These are phyloP conservation scores for Didymella glomerata DNA, from an alignment of 2,329 filamentous ascomycete genomes.

Conservation along the genomic window DNA sequence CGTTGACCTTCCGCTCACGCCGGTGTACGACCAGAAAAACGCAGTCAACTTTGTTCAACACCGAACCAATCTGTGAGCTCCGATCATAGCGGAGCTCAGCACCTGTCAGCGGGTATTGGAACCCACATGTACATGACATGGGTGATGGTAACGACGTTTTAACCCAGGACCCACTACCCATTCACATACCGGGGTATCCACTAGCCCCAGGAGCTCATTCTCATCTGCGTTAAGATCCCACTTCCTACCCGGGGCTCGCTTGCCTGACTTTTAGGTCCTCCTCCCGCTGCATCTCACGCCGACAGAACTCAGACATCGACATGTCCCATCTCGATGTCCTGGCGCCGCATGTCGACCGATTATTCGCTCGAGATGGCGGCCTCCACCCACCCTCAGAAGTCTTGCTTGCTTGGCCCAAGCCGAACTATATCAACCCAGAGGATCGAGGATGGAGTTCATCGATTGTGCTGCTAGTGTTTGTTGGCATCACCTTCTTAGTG, in stretches of 20 bases:
- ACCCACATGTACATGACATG: constrained; percentile 8
- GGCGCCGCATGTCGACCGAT: constrained; percentile 10
- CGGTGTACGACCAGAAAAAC: neutral
- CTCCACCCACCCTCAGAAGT: constrained; percentile 54
- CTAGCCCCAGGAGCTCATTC: constrained; percentile 12
- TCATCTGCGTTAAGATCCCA: constrained; percentile 13
- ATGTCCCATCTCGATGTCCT: constrained; percentile 16
- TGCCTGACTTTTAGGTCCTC: constrained; percentile 1
- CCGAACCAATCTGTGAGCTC: neutral
- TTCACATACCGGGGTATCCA: constrained; percentile 1
- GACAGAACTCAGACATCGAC: neutral
- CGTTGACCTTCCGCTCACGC: neutral
- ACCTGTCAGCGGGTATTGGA: neutral
- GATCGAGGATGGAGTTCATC: constrained; percentile 56
- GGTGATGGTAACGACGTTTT: constrained; percentile 6
- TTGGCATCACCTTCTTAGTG: constrained; percentile 52
- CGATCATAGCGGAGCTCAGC: neutral
- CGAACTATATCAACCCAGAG: constrained; percentile 59
- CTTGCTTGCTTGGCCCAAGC: constrained; percentile 55
- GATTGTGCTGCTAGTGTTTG: constrained; percentile 53
- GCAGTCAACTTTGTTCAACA: neutral
- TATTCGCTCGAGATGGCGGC: constrained; percentile 40
- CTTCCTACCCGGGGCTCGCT: constrained; percentile 1
- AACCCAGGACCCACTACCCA: constrained; percentile 19
- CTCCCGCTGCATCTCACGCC: neutral